phyloP scores from a whole-genome alignment of 139 green algal species.

The Chlamydomonas eustigma region DNA sequence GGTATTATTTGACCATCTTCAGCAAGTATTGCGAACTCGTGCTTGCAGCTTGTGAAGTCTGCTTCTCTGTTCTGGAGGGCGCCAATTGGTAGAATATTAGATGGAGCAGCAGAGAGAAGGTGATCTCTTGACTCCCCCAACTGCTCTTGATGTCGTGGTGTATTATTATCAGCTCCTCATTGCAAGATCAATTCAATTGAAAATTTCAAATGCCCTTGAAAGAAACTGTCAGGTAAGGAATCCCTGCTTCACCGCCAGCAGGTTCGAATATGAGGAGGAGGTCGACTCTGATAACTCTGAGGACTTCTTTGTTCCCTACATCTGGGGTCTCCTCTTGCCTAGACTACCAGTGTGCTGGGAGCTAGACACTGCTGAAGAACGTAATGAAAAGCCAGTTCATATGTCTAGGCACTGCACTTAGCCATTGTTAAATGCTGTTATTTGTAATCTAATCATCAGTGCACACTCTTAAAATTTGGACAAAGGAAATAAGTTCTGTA shows the following conservation, averaged over 20 bases:
- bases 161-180: no score
- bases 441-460: no score
- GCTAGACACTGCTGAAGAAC: neutral
- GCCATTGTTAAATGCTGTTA: no score
- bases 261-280: constrained; percentile 75
- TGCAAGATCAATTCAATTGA: no score
- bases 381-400: no score
- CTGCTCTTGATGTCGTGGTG: no score
- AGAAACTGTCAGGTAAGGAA: neutral
- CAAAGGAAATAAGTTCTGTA: no score
- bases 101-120: neutral
- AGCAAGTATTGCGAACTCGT: neutral
- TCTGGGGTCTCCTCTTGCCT: constrained; percentile 27
- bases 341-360: neutral
- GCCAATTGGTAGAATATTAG: neutral
- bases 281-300: constrained; percentile 51
- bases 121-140: no score
- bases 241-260: neutral
- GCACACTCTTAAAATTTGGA: no score
- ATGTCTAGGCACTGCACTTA: no score
- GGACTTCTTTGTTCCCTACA: constrained; percentile 68
- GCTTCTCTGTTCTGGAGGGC: neutral
- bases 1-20: no score
- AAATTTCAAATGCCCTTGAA: no score
- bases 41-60: neutral